Evolutionary conservation across 306 rosid species (phyloP).

Genomic region (Luffa aegyptiaca): DNA sequence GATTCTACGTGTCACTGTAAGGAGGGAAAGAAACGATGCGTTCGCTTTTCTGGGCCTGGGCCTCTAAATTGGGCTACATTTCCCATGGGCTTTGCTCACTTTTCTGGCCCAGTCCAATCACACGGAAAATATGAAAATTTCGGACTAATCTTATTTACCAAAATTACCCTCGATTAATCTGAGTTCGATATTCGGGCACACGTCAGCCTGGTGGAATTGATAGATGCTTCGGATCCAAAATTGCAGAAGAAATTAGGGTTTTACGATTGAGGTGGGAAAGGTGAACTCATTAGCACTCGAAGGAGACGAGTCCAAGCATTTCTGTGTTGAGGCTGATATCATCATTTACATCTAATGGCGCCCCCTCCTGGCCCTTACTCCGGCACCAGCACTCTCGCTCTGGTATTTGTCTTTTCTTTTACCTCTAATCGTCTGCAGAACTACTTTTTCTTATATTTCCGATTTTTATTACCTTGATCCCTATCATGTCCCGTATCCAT

Average conservation of each 20-base stretch:
- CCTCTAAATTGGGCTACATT: not conserved
- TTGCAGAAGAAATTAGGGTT: conserved; percentile 9
- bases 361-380: conserved; percentile 39
- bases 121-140: too few relatives aligned
- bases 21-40: not conserved
- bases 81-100: not conserved
- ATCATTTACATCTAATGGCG: conserved; percentile 17
- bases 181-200: not conserved
- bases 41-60: not conserved
- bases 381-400: conserved; percentile 39
- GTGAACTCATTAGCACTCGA: not conserved
- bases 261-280: not conserved
- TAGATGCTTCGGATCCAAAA: not conserved
- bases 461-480: not conserved
- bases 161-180: not conserved
- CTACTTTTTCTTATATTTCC: not conserved
- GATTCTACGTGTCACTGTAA: conserved; percentile 1
- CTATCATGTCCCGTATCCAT: not conserved
- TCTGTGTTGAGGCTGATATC: not conserved
- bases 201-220: not conserved
- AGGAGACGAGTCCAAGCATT: conserved; percentile 3
- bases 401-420: conserved; percentile 11
- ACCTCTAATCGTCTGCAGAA: not conserved
- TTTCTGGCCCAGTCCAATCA: not conserved
- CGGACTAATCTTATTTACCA: not conserved